Conservation (phyloP, 345 rosid species). For the Salix udensis region DNA sequence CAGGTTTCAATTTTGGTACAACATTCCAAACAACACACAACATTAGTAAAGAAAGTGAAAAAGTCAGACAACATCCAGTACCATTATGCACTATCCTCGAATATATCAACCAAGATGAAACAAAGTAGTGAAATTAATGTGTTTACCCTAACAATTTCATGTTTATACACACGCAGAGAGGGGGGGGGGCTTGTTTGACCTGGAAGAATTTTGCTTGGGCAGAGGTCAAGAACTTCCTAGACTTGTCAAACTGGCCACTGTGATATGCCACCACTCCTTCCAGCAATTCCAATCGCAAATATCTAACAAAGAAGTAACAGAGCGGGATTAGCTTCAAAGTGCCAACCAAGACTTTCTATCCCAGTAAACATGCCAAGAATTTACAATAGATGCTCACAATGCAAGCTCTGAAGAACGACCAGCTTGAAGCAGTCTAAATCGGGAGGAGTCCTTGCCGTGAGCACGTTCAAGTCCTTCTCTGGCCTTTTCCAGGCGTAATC, state of each 20-base stretch:
- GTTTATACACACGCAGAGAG: neutral
- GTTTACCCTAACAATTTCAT: neutral
- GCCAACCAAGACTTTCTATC: slow-evolving; percentile 5
- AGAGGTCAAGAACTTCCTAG: slow-evolving; percentile 54
- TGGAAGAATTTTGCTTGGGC: slow-evolving; percentile 68
- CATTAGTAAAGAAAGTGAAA: neutral
- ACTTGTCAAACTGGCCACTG: slow-evolving; percentile 61
- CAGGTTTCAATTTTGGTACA: neutral
- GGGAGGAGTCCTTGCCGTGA: slow-evolving; percentile 85
- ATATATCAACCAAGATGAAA: neutral
- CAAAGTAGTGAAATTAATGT: neutral
- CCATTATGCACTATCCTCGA: neutral
- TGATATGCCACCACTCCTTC: slow-evolving; percentile 96
- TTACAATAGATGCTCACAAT: slow-evolving; percentile 43
- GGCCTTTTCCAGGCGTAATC: slow-evolving; percentile 71
- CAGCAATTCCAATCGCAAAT: slow-evolving; percentile 79
- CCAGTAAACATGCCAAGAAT: neutral
- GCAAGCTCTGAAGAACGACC: slow-evolving; percentile 77
- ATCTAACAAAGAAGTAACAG: slow-evolving; percentile 36
- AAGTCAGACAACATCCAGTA: neutral
- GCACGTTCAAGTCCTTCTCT: slow-evolving; percentile 87
- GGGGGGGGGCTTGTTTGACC: slow-evolving; percentile 36
- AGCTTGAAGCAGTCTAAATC: slow-evolving; percentile 78
- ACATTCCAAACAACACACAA: neutral
- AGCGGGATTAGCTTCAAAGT: slow-evolving; percentile 7